Percentiles rank a stretch among this genome's conserved stretches.
Evolutionary conservation across 2,329 filamentous ascomycete genomes (phyloP).

Genomic region (Dichotomopilus funicola): DNA sequence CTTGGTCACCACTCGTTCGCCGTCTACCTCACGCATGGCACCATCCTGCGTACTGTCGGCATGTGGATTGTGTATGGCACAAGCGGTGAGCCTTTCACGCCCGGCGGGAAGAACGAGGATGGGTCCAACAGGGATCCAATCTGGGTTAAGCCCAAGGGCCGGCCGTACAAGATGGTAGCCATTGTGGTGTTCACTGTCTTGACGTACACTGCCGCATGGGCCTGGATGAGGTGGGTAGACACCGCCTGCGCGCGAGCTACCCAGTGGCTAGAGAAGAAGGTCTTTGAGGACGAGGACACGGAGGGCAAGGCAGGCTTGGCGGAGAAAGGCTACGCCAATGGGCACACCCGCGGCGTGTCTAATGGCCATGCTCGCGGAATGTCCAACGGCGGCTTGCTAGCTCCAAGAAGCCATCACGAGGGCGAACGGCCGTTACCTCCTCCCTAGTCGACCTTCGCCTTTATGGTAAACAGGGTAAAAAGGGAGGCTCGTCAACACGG

Average conservation of each 20-base stretch:
- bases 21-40: slow-evolving; percentile 49
- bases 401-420: not conserved
- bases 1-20: slow-evolving; percentile 49
- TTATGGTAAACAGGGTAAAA: not conserved
- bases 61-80: slow-evolving; percentile 48
- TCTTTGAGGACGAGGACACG: slow-evolving; percentile 40
- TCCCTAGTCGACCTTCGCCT: not conserved
- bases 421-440: slow-evolving; percentile 5
- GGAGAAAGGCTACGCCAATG: slow-evolving; percentile 24
- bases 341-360: slow-evolving; percentile 13
- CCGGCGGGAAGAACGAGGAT: slow-evolving; percentile 28
- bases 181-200: slow-evolving; percentile 41
- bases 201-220: slow-evolving; percentile 41
- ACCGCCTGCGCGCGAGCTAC: slow-evolving; percentile 42
- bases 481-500: not conserved
- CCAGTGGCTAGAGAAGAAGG: slow-evolving; percentile 40
- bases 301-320: slow-evolving; percentile 18
- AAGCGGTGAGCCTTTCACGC: slow-evolving; percentile 26
- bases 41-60: slow-evolving; percentile 44
- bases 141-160: slow-evolving; percentile 36
- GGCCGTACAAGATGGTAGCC: slow-evolving; percentile 33
- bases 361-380: slow-evolving; percentile 17
- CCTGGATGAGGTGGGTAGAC: slow-evolving; percentile 48
- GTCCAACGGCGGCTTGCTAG: not conserved
- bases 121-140: slow-evolving; percentile 36